Evolutionary conservation across 23 red algal genomes (phyloP).

Genomic region (Agarophyton chilense): DNA sequence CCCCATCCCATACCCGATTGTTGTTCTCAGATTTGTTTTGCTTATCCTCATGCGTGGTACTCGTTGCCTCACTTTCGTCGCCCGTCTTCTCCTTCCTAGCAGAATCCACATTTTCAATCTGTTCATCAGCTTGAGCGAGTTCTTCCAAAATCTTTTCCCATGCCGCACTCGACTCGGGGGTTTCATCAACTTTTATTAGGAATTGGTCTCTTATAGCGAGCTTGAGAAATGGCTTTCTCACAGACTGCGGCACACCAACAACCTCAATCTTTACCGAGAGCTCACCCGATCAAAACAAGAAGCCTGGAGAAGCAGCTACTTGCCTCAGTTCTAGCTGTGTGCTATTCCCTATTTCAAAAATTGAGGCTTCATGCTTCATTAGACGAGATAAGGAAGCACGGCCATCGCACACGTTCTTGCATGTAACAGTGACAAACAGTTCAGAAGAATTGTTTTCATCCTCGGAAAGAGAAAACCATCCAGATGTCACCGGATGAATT

Average conservation of each 20-base stretch:
- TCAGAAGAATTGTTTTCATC: conserved; percentile 1
- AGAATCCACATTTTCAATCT: too few species aligned
- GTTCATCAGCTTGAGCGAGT: neutral
- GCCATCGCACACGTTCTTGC: neutral
- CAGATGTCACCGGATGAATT: conserved; percentile 3
- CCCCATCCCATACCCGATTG: neutral
- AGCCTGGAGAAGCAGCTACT: conserved; percentile 18
- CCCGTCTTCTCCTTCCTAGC: neutral
- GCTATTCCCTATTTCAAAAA: neutral
- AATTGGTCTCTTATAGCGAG: conserved; percentile 25
- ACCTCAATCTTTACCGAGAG: conserved; percentile 13
- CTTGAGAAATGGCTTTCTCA: neutral
- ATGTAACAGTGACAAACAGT: conserved; percentile 6
- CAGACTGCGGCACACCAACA: conserved; percentile 12
- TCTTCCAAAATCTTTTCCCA: conserved; percentile 18
- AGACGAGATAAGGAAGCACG: neutral
- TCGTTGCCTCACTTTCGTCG: neutral
- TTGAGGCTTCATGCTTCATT: neutral
- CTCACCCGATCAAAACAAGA: conserved; percentile 51
- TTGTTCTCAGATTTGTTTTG: neutral
- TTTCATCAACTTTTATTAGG: conserved; percentile 31
- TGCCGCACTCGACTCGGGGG: neutral
- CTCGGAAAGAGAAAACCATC: conserved; percentile 1
- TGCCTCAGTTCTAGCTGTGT: conserved; percentile 15
- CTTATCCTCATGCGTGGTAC: neutral